Percentiles rank a stretch among this genome's conserved stretches.
phyloP scores from a whole-genome alignment of 2,329 filamentous ascomycete species.

The Rasamsonia emersonii region DNA sequence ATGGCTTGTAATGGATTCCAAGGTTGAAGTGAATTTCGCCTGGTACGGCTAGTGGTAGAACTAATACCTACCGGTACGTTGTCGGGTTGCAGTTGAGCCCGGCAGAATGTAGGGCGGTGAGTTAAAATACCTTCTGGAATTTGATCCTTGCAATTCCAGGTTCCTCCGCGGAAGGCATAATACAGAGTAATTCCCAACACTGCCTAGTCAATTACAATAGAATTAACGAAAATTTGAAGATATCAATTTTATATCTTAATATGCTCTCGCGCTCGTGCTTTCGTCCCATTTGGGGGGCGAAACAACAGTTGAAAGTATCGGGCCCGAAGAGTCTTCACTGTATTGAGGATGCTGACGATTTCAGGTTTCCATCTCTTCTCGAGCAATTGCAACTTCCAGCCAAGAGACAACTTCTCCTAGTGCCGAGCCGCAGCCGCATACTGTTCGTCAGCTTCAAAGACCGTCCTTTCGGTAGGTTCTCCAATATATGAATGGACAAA shows the following conservation, averaged over 20 bases:
- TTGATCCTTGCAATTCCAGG: neutral
- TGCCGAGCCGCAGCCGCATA: too few species aligned
- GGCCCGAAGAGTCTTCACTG: constrained; percentile 2
- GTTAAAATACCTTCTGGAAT: neutral
- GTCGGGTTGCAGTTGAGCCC: too few species aligned
- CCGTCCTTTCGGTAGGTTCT: neutral
- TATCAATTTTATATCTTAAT: neutral
- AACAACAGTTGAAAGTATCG: constrained; percentile 16
- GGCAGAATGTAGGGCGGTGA: neutral
- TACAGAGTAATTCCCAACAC: constrained; percentile 7
- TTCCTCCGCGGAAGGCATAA: neutral
- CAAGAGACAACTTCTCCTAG: neutral
- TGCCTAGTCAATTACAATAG: constrained; percentile 3
- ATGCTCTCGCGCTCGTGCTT: constrained; percentile 11
- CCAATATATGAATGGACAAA: neutral
- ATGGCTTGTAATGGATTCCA: too few species aligned
- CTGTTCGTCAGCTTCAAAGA: too few species aligned
- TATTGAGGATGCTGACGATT: neutral
- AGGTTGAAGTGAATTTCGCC: too few species aligned
- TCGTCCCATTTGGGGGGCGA: constrained; percentile 7
- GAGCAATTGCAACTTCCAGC: neutral
- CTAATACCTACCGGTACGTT: neutral
- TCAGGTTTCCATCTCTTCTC: constrained; percentile 1
- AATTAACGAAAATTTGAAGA: too few species aligned
- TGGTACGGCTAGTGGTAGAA: neutral